A percentile compares a stretch with the other conserved stretches of the same genome.
Conservation (phyloP, 2,329 filamentous ascomycete genomes). For the Microsporum ferrugineum region DNA sequence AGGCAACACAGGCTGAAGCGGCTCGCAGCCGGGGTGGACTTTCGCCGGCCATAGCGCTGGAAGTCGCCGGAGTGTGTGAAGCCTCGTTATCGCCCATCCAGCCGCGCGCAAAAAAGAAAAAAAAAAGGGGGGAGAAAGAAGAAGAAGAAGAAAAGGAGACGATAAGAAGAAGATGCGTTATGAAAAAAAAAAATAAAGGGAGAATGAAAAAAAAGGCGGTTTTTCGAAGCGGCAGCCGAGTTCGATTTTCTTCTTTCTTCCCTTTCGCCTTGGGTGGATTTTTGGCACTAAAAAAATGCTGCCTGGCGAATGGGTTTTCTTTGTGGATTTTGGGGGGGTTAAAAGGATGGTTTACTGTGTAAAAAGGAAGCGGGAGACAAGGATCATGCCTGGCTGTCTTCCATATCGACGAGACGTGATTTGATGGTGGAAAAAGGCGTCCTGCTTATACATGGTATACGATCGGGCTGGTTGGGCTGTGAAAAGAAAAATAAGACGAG, state of each 20-base stretch:
- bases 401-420: background rate
- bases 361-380: background rate
- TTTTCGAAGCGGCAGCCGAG: background rate
- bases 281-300: background rate
- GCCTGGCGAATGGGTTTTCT: background rate
- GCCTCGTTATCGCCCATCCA: conserved; percentile 12
- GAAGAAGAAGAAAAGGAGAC: background rate
- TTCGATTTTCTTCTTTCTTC: background rate
- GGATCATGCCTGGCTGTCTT: background rate
- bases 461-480: background rate
- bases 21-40: conserved; percentile 21
- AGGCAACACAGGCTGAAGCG: conserved; percentile 22
- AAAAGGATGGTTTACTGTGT: background rate
- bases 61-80: conserved; percentile 9
- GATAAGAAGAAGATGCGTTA: background rate
- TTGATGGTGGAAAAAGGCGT: no score
- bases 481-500: background rate
- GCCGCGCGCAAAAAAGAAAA: background rate
- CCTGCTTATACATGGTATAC: no score
- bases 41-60: conserved; percentile 7
- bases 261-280: background rate
- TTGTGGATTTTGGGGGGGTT: background rate
- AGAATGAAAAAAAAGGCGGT: background rate
- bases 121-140: background rate
- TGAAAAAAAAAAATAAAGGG: background rate